These are phyloP conservation scores for Plenodomus biglobosus DNA, from an alignment of 2,329 filamentous ascomycete species.

Conservation along the genomic window DNA sequence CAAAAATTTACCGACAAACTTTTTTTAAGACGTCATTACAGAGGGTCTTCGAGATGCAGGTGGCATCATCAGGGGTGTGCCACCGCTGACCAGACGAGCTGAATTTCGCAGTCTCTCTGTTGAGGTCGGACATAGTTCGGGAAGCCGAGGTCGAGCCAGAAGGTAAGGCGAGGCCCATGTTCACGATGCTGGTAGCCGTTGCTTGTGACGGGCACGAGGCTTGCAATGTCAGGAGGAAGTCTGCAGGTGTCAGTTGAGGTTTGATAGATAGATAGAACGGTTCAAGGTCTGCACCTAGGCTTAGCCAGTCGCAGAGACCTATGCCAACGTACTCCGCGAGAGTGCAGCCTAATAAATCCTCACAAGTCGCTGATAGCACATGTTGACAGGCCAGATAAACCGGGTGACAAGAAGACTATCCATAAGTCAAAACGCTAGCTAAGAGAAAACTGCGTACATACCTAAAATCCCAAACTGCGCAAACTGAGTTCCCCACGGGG, in stretches of 20 bases:
- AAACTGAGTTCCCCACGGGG: conserved; percentile 11
- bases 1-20: conserved; percentile 16
- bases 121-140: conserved; percentile 17
- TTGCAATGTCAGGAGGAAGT: conserved; percentile 3
- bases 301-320: neutral
- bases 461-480: conserved; percentile 3
- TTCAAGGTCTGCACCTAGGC: neutral
- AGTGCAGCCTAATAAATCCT: neutral
- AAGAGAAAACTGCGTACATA: neutral
- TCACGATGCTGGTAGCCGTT: conserved; percentile 2
- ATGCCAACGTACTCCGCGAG: neutral
- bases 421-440: neutral
- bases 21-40: conserved; percentile 23
- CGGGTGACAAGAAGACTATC: neutral
- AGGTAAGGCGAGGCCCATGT: conserved; percentile 2
- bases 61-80: conserved; percentile 7
- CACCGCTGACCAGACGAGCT: conserved; percentile 3
- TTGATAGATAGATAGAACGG: too few species aligned
- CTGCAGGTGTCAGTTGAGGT: neutral
- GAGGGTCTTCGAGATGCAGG: conserved; percentile 23
- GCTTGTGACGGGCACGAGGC: conserved; percentile 5
- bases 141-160: conserved; percentile 3
- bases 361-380: neutral
- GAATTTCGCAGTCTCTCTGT: conserved; percentile 11
- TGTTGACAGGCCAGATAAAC: neutral